Percentiles rank a stretch among this genome's conserved stretches.
phyloP scores from a whole-genome alignment of 2,329 filamentous ascomycete species.

The Claviceps purpurea region DNA sequence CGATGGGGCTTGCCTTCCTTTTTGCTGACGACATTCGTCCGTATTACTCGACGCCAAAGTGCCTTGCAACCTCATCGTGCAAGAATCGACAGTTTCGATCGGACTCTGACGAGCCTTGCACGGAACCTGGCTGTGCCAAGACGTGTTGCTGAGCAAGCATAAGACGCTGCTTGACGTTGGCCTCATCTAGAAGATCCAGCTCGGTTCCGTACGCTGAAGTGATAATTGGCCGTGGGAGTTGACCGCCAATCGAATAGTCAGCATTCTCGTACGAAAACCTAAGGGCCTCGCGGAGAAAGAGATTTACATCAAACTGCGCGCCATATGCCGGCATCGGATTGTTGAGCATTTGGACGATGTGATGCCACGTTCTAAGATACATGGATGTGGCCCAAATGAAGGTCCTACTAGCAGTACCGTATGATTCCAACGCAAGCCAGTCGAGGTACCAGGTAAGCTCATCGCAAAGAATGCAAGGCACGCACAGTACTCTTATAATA shows the following conservation, averaged over 20 bases:
- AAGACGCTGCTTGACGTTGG: neutral
- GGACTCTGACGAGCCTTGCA: neutral
- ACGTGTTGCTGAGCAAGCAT: neutral
- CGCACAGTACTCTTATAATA: conserved; percentile 16
- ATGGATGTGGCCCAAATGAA: conserved; percentile 18
- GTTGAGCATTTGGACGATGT: conserved; percentile 8
- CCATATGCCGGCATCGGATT: conserved; percentile 5
- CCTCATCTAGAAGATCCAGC: neutral
- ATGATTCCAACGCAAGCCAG: conserved; percentile 16
- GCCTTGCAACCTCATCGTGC: too few species aligned
- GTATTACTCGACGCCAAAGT: too few species aligned
- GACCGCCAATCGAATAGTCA: conserved; percentile 15
- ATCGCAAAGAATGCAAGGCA: conserved; percentile 8
- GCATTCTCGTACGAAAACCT: conserved; percentile 18
- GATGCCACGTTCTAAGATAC: conserved; percentile 15
- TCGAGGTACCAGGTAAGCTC: conserved; percentile 18
- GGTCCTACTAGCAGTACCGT: conserved; percentile 12
- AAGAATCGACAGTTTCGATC: neutral
- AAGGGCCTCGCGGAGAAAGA: conserved; percentile 16
- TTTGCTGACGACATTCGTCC: too few species aligned
- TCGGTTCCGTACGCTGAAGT: conserved; percentile 11
- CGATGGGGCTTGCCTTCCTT: too few species aligned
- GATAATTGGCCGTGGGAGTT: conserved; percentile 18
- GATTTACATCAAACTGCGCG: conserved; percentile 13
- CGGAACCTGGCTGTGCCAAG: neutral